Conservation (phyloP, 768 basidiomycete genomes). For the Leccinum pellstonianum region DNA sequence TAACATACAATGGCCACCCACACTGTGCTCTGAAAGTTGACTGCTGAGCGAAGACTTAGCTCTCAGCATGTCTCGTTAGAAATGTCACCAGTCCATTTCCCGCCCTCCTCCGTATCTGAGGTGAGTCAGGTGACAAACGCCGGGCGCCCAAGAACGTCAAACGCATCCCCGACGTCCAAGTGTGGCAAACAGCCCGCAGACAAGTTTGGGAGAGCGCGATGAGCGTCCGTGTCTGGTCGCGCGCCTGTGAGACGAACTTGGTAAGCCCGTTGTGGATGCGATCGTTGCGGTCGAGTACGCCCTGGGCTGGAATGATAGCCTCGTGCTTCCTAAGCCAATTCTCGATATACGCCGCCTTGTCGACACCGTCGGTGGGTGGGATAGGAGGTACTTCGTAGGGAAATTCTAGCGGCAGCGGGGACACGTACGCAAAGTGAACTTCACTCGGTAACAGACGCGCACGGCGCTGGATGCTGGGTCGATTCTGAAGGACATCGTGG, state of each 20-base stretch:
- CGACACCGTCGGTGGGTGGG: conserved; percentile 45
- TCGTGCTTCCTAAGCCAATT: conserved; percentile 73
- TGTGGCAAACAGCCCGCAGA: conserved; percentile 72
- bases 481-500: conserved; percentile 42
- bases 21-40: too few species aligned
- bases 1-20: too few species aligned
- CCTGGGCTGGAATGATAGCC: conserved; percentile 37
- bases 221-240: conserved; percentile 56
- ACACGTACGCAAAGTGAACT: conserved; percentile 77
- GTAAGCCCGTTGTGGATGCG: conserved; percentile 31
- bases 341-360: conserved; percentile 67
- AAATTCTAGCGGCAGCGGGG: conserved; percentile 80
- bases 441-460: conserved; percentile 55
- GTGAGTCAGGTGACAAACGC: conserved; percentile 36
- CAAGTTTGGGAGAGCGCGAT: conserved; percentile 71
- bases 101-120: conserved; percentile 28
- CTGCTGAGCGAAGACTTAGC: too few species aligned
- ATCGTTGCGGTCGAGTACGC: neutral
- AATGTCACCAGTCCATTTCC: conserved; percentile 1
- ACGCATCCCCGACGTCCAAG: conserved; percentile 84
- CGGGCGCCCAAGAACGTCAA: conserved; percentile 62
- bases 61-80: too few species aligned
- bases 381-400: conserved; percentile 71
- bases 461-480: conserved; percentile 69
- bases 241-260: conserved; percentile 48